Conservation (phyloP, 208 protist species). For the Wallacemonas sp. region DNA sequence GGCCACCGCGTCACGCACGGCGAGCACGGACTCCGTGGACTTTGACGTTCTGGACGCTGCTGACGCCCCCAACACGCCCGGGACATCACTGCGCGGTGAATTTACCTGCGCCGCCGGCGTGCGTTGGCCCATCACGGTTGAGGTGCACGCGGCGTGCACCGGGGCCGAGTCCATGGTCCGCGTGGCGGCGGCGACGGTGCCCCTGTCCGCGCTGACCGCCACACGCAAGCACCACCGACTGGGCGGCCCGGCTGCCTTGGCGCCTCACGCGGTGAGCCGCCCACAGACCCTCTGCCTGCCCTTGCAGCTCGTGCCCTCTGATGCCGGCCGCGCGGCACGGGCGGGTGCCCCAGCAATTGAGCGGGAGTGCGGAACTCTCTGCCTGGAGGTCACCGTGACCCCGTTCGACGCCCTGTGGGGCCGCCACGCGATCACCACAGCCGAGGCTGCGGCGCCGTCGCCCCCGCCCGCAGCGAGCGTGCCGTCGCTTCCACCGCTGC, state of each 20-base stretch:
- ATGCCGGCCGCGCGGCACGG: not conserved
- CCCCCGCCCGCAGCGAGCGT: no score
- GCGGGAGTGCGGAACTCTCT: slow-evolving; percentile 9
- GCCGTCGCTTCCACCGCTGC: not conserved
- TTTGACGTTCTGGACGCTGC: no score
- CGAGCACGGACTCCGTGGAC: not conserved
- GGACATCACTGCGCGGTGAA: not conserved
- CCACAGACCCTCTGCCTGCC: slow-evolving; percentile 9
- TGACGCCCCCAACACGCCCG: not conserved
- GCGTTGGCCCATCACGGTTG: not conserved
- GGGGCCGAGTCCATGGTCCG: not conserved
- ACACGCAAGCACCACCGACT: not conserved
- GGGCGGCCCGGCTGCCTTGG: not conserved
- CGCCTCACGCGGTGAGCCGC: not conserved
- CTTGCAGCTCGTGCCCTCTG: not conserved
- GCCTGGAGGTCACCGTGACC: slow-evolving; percentile 10
- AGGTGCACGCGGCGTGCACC: not conserved
- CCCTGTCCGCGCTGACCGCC: slow-evolving; percentile 1
- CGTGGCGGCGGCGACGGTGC: not conserved
- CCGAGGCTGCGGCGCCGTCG: no score
- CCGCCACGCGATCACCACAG: no score
- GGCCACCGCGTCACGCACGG: not conserved
- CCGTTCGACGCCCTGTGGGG: not conserved
- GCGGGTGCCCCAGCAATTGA: not conserved
- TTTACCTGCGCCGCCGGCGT: not conserved